phyloP scores from a whole-genome alignment of 345 rosid genomes.

The Abelmoschus esculentus region DNA sequence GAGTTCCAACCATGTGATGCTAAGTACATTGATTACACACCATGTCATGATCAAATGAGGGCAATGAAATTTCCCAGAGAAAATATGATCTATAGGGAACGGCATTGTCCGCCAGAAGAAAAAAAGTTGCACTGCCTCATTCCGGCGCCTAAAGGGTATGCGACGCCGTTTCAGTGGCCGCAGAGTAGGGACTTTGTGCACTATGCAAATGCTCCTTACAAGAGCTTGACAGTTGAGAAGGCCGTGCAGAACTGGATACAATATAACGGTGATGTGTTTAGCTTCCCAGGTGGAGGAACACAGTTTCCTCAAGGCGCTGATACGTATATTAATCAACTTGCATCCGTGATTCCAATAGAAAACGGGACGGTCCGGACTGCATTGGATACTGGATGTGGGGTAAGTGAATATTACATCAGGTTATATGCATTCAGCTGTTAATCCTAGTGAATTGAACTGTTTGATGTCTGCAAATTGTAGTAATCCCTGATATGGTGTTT shows the following conservation, averaged over 20 bases:
- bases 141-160: background rate
- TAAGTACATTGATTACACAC: constrained; percentile 42
- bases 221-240: constrained; percentile 56
- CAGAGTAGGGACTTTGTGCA: constrained; percentile 43
- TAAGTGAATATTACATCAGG: constrained; percentile 7
- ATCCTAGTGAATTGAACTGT: background rate
- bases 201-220: constrained; percentile 48
- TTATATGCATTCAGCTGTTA: background rate
- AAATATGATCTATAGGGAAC: constrained; percentile 26
- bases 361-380: constrained; percentile 55
- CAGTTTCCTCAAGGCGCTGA: constrained; percentile 59
- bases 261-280: constrained; percentile 54
- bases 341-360: constrained; percentile 48
- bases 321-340: constrained; percentile 47
- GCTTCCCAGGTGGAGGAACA: constrained; percentile 68
- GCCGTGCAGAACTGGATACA: constrained; percentile 65
- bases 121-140: background rate
- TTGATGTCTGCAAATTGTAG: no score
- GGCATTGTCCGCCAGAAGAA: background rate
- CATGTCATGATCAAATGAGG: constrained; percentile 48
- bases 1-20: constrained; percentile 39
- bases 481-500: background rate
- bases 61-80: constrained; percentile 55
- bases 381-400: constrained; percentile 67
- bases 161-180: background rate